Evolutionary conservation across 2,329 filamentous ascomycete species (phyloP), one percentile per base, ranked within the genome.

Genomic region (Penicillium rolfsii): DNA sequence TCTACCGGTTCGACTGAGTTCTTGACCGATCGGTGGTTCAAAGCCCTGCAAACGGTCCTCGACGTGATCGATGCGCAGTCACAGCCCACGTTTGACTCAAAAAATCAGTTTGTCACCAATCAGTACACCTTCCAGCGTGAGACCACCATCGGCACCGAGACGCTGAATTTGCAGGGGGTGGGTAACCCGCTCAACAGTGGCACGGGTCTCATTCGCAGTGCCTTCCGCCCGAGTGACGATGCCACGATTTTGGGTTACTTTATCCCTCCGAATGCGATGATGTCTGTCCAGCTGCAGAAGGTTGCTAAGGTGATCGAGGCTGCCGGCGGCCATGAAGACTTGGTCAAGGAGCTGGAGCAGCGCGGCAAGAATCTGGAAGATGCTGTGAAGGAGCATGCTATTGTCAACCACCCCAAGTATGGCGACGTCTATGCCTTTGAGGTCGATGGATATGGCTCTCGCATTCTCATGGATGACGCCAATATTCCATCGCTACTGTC

Each of bases 181-280:
- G 95, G 95, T n/a, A 99, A 99, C 74, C 95, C 95, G 0, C 81
- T 99, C 16, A 93, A 91, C 68, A 84, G 82, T 67, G 91, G 88
- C 19, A 97, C 95, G 0, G 93, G 92, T 0, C 84, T 99, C 1
- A 84, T 98, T 52, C 87, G 95, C 60, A 96, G 91, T 43, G 94
- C 95, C 0, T 99, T 99, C 79, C 86, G 95, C 1, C 95, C 95
- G 4, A 96, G 91, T 65, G 95, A 99, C 70, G 95, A 99, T 75
- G 92, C 95, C 2, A 96, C 93, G 0, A 97, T 95, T 40, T 82
- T 99, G 3, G 93, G 93, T 48, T 99, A 92, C 81, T 91, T 97
- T 74, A 96, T 99, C 67, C 95, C 95, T 0, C 89, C 91, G 40
- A 99, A 99, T 73, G 95, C 95, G 26, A 94, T 96, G 89, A 97